These are phyloP conservation scores for slime mould (Dictyostelium discoideum) DNA, from an alignment of 78 protist species.

Conservation along the genomic window DNA sequence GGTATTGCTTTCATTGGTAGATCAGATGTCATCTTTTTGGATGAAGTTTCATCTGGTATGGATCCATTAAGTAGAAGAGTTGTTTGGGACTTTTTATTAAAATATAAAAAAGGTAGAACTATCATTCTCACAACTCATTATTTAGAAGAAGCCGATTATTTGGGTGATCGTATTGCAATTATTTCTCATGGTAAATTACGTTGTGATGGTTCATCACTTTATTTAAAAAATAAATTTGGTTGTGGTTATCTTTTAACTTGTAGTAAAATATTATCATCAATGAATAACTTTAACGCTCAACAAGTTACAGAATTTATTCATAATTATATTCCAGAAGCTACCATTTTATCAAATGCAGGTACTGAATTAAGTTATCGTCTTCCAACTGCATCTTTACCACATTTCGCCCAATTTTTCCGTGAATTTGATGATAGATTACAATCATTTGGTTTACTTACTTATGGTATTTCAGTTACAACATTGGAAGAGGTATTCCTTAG, in stretches of 20 bases:
- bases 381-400: background rate
- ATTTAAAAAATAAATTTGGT: conserved; percentile 91
- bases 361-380: conserved; percentile 38
- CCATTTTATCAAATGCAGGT: conserved; percentile 38
- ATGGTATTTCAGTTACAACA: conserved; percentile 57
- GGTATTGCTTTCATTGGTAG: conserved; percentile 89
- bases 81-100: conserved; percentile 87
- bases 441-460: conserved; percentile 9
- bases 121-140: conserved; percentile 93
- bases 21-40: conserved; percentile 83
- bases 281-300: background rate
- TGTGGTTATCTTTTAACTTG: conserved; percentile 89
- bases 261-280: background rate
- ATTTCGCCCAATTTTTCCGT: conserved; percentile 33
- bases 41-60: conserved; percentile 91
- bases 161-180: conserved; percentile 95
- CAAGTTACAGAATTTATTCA: conserved; percentile 25
- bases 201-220: conserved; percentile 85
- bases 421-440: conserved; percentile 11
- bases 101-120: conserved; percentile 71
- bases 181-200: conserved; percentile 90
- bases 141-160: conserved; percentile 97
- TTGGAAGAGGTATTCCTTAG: conserved; percentile 54
- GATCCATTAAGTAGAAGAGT: conserved; percentile 84
- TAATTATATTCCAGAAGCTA: conserved; percentile 25